Evolutionary conservation across 1,284 basidiomycete genomes (phyloP), one percentile per base, ranked within the genome.

Genomic region (Vanrija humicola): DNA sequence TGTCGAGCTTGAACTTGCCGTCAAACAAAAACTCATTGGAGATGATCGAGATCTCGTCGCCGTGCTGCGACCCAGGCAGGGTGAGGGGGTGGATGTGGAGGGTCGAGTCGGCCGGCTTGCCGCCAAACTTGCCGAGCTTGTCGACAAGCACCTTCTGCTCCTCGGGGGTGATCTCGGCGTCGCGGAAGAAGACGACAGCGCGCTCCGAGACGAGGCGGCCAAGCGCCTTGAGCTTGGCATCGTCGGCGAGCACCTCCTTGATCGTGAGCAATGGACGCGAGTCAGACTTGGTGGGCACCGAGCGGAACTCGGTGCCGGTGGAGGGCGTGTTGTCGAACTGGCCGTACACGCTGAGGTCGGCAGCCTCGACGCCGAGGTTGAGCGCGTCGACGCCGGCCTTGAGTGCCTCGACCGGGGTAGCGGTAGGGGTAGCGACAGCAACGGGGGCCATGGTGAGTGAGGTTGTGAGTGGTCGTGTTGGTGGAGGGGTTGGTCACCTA

Each of bases 121-220:
- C 85, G 4, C 82, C 75, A 1, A 83, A 75, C 47, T 43, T 73
- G 6, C 85, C 84, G 18, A 87, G 69, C 18, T 77, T 74, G 38
- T 77, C 68, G 8, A 73, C 79, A 45, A 84, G 78, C 45, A 62
- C 56, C 57, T 76, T 77, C 65, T 82, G 79, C 53, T 82, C 73
- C 2, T 74, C 73, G 21, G 80, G 60, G 6, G 72, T 74, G 52
- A 83, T 59, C 46, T 80, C 77, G 58, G 83, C 84, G 23, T 80
- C 75, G 25, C 81, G 78, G 79, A 88, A 86, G 74, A 87, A 86
- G 19, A 85, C 84, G 48, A 87, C 86, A 16, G 84, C 84, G 34
- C 85, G 83, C 55, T 84, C 81, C 3, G 84, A 82, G 50, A 86
- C 76, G 53, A 71, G 63, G 38, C 63, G 58, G n/a, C 65, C 70